phyloP scores from a whole-genome alignment of 78 protist genomes.

The Dictyostelium citrinum region DNA sequence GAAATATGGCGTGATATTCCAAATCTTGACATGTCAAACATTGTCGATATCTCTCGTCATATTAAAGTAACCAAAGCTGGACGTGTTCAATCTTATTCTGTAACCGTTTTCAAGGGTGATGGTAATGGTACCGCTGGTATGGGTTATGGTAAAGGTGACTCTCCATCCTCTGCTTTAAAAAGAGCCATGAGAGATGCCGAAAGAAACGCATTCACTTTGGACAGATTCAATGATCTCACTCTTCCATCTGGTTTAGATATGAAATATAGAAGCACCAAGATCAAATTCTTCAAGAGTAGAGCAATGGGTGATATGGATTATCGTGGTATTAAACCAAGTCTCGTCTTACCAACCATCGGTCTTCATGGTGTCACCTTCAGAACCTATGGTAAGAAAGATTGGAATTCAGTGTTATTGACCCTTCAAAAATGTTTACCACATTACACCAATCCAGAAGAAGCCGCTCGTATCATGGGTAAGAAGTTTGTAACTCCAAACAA shows the following conservation, averaged over 20 bases:
- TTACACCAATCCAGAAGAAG: conserved; percentile 53
- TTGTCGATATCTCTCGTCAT: conserved; percentile 41
- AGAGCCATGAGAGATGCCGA: conserved; percentile 48
- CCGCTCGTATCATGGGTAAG: conserved; percentile 57
- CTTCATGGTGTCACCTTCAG: conserved; percentile 43
- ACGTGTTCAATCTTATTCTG: conserved; percentile 31
- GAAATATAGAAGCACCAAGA: conserved; percentile 18
- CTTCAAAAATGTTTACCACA: conserved; percentile 27
- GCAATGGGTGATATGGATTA: background rate
- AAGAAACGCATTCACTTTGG: conserved; percentile 39
- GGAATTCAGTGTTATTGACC: background rate
- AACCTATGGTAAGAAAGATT: conserved; percentile 39
- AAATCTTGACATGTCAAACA: background rate
- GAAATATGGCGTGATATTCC: background rate
- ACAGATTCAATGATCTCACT: background rate
- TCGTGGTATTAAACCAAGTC: conserved; percentile 12
- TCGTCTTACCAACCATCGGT: conserved; percentile 19
- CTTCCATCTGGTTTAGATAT: conserved; percentile 60
- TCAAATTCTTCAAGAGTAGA: conserved; percentile 32
- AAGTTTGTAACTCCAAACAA: background rate
- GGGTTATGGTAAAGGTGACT: conserved; percentile 79
- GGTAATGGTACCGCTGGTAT: conserved; percentile 62
- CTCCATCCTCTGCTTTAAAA: conserved; percentile 5
- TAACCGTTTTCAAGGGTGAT: conserved; percentile 39
- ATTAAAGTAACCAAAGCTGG: conserved; percentile 59